Base-by-base conservation (phyloP, 2,329 filamentous ascomycete genomes). In the Xylaria sp. region DNA sequence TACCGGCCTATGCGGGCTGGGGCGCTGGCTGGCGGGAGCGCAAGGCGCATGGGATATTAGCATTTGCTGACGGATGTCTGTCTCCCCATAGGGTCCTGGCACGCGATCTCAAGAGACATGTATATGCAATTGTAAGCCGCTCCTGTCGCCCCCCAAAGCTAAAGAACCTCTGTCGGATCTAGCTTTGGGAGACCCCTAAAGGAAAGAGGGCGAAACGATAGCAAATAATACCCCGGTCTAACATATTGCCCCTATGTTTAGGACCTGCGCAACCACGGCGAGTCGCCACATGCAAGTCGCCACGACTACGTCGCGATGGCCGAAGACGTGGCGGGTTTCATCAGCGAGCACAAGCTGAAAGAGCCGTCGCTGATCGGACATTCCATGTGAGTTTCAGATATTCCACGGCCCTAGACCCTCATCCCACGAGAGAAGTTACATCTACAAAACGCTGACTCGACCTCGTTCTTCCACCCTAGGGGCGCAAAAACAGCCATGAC, bases 401-500 rank as follows among this genome's bases (percentile, higher is more conserved):
- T n/a, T 15, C 15, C 23, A 8, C 52, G 7, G 54, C 19, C n/a
- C 11, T 21, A 10, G 33, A 31, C 17, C 40, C 25, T 17, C 49
- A 8, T 35, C 31, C 8, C 11, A 27, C 31, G 25, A n/a, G n/a
- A 8, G 21, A 25, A 31, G 1, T 23, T 23, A 23, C 17, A 3
- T 2, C 27, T n/a, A n/a, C n/a, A n/a, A 44, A 31, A 58, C 25
- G 21, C 33, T 60, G 5, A 60, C 48, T 41, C 13, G 29, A 17
- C 29, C 23, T 40, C 31, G 21, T 21, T 46, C n/a, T 11, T 19
- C n/a, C 27, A 40, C 48, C 17, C 40, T n/a, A 66, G 64, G 64
- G 94, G 95, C 65, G 94, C 94, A 47, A 98, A 98, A 80, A 88
- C 90, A 1, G 92, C 92, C 69, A 97, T 98, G 94, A 83, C 90